Conservation (phyloP, 306 rosid genomes). For the Vigna hirtella region DNA sequence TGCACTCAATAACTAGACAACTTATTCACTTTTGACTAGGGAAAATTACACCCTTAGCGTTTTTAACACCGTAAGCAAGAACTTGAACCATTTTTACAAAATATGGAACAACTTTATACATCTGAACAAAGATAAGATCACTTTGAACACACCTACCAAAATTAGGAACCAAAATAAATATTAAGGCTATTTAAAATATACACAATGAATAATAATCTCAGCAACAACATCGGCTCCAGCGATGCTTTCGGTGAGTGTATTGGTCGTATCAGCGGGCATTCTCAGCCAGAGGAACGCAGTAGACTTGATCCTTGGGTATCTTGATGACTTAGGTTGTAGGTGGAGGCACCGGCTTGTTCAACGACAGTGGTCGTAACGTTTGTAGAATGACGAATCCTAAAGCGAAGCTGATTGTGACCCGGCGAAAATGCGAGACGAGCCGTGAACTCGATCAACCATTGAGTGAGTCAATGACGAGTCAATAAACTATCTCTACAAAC, state of each 20-base stretch:
- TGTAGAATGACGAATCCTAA: slow-evolving; percentile 3
- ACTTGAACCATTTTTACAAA: too few relatives aligned
- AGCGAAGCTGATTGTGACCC: slow-evolving; percentile 9
- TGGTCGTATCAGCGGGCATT: slow-evolving; percentile 58
- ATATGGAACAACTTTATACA: too few relatives aligned
- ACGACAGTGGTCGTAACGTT: slow-evolving; percentile 4
- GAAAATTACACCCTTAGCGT: too few relatives aligned
- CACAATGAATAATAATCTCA: slow-evolving; percentile 21
- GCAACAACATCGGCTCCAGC: slow-evolving; percentile 45
- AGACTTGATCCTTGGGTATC: slow-evolving; percentile 78
- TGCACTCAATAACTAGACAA: too few relatives aligned
- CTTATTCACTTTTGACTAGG: too few relatives aligned
- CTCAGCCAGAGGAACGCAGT: slow-evolving; percentile 82
- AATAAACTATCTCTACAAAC: slow-evolving; percentile 2
- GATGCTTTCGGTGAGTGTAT: slow-evolving; percentile 48
- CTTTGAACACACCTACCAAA: too few relatives aligned
- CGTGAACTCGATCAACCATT: slow-evolving; percentile 72
- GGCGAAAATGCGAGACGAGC: slow-evolving; percentile 39
- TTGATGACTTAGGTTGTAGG: slow-evolving; percentile 71
- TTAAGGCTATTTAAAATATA: background rate
- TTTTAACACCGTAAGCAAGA: too few relatives aligned
- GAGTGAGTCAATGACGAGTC: slow-evolving; percentile 35
- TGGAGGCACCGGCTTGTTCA: slow-evolving; percentile 54
- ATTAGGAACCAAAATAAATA: too few relatives aligned
- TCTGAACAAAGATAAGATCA: too few relatives aligned